Evolutionary conservation across 345 rosid species (phyloP).

Genomic region (Fremontodendron californicum): DNA sequence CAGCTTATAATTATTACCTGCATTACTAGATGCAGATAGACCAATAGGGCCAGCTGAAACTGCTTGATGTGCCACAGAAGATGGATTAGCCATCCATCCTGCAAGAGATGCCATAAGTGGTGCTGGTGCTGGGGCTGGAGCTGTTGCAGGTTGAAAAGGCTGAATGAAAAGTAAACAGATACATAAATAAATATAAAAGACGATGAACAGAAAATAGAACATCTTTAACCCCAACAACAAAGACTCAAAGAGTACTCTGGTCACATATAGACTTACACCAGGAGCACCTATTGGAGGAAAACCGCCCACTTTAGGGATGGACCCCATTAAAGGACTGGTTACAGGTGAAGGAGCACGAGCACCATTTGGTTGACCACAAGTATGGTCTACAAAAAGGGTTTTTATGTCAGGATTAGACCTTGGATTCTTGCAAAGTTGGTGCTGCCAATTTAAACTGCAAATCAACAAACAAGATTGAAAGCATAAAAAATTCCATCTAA

Average conservation of each 20-base stretch:
- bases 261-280: constrained; percentile 34
- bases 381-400: constrained; percentile 48
- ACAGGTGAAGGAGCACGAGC: constrained; percentile 46
- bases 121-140: constrained; percentile 30
- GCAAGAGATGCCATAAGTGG: constrained; percentile 45
- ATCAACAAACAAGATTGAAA: constrained; percentile 11
- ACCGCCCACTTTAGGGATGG: constrained; percentile 46
- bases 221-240: constrained; percentile 1
- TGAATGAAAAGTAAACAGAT: constrained; percentile 12
- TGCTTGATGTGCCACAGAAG: constrained; percentile 35
- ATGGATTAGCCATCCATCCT: constrained; percentile 55
- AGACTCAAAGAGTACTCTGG: not conserved
- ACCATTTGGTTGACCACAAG: constrained; percentile 47
- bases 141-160: constrained; percentile 40
- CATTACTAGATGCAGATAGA: constrained; percentile 35
- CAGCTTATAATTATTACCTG: constrained; percentile 25
- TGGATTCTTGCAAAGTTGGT: constrained; percentile 51
- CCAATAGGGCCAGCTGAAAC: constrained; percentile 43
- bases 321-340: constrained; percentile 43
- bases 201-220: not conserved
- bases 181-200: not conserved
- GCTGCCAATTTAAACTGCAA: constrained; percentile 50
- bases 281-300: constrained; percentile 47
- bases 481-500: not conserved
- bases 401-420: constrained; percentile 51